phyloP scores from a whole-genome alignment of 169 alveolate species.

The Cryptosporidium sp. region DNA sequence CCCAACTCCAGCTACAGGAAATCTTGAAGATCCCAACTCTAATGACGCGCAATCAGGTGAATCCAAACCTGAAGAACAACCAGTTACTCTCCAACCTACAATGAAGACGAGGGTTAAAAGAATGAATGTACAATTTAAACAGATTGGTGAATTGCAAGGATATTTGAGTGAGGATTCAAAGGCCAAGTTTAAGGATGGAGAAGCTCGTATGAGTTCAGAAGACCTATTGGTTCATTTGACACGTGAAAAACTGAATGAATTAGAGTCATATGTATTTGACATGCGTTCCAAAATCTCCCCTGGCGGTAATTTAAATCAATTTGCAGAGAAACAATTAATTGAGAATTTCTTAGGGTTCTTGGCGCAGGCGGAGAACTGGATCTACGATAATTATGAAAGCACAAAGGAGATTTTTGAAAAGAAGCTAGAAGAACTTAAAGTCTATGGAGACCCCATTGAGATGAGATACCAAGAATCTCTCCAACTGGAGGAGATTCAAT shows the following conservation, averaged over 20 bases:
- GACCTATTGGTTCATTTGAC: conserved; percentile 76
- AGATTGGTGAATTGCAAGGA: conserved; percentile 44
- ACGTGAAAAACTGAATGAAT: conserved; percentile 77
- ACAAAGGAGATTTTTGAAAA: conserved; percentile 65
- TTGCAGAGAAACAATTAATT: conserved; percentile 49
- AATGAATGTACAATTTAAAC: conserved; percentile 53
- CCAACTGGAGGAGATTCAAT: conserved; percentile 44
- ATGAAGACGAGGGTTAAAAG: conserved; percentile 66
- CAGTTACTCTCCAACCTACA: conserved; percentile 30
- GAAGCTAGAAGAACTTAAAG: conserved; percentile 52
- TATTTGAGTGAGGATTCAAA: conserved; percentile 35
- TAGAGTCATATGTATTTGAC: conserved; percentile 78
- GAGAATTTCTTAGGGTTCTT: conserved; percentile 34
- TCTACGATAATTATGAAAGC: conserved; percentile 65
- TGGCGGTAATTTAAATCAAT: conserved; percentile 46
- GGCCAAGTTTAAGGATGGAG: conserved; percentile 63
- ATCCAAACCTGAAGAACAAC: conserved; percentile 10
- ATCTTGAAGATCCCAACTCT: conserved; percentile 1
- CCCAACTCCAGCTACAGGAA: conserved; percentile 33
- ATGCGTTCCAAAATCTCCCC: conserved; percentile 69
- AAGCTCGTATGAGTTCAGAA: conserved; percentile 76
- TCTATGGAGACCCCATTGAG: conserved; percentile 65
- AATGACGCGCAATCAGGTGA: neutral
- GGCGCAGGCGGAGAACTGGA: conserved; percentile 78
- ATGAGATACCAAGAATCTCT: conserved; percentile 55